These are phyloP conservation scores for Euphorbia tirucalli DNA, from an alignment of 345 rosid genomes.

Conservation along the genomic window DNA sequence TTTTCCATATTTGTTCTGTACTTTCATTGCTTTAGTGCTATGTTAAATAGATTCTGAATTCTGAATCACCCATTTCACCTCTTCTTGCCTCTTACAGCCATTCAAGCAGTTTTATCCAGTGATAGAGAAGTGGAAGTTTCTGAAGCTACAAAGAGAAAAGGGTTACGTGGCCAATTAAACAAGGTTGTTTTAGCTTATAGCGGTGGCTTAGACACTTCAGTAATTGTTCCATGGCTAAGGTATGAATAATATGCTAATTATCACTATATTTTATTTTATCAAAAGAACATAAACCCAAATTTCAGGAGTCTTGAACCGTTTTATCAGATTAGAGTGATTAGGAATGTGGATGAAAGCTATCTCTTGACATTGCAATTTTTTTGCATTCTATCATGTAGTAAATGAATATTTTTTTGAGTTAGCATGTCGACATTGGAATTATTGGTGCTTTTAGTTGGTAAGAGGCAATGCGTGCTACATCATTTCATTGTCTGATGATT, in stretches of 20 bases:
- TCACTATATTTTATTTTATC: conserved; percentile 9
- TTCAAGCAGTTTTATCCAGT: conserved; percentile 54
- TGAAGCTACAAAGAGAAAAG: conserved; percentile 38
- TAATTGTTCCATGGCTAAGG: conserved; percentile 98
- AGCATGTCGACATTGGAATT: not conserved
- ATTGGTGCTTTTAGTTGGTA: not conserved
- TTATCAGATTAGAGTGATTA: not conserved
- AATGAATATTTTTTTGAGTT: not conserved
- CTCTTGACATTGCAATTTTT: not conserved
- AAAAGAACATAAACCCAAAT: not conserved
- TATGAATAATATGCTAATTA: conserved; percentile 26
- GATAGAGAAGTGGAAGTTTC: conserved; percentile 30
- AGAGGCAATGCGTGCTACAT: not conserved
- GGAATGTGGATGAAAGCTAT: not conserved
- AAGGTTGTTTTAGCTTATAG: conserved; percentile 96
- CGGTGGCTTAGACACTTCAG: conserved; percentile 96
- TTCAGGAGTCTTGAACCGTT: not conserved
- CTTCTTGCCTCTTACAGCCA: conserved; percentile 33
- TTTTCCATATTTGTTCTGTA: not conserved
- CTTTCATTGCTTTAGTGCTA: not conserved
- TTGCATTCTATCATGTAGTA: not conserved
- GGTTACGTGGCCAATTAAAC: conserved; percentile 74
- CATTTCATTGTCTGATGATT: not conserved
- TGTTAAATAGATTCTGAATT: not conserved
- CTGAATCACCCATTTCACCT: not conserved